Evolutionary conservation across 345 rosid species (phyloP).

Genomic region (Citrus mangshanensis): DNA sequence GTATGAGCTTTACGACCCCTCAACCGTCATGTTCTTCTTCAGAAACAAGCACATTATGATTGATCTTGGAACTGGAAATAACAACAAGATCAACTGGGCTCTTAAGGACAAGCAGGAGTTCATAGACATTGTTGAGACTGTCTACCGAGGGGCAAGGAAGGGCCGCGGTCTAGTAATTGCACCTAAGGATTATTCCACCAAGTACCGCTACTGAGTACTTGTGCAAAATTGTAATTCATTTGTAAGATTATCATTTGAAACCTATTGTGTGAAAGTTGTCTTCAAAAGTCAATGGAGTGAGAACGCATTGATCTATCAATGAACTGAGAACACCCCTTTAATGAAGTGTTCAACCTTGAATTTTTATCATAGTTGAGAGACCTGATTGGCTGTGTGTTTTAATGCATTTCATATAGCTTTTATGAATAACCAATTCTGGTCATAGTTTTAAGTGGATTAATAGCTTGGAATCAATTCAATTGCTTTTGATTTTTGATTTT

Average conservation of each 20-base stretch:
- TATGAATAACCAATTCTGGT: background rate
- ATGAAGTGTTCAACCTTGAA: background rate
- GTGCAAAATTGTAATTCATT: background rate
- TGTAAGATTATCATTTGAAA: background rate
- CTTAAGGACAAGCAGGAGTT: slow-evolving; percentile 98
- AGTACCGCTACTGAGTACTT: slow-evolving; percentile 70
- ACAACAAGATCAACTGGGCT: slow-evolving; percentile 98
- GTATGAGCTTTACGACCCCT: slow-evolving; percentile 93
- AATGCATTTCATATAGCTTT: background rate
- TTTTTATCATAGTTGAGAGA: background rate
- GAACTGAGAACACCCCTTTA: background rate
- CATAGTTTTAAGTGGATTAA: background rate
- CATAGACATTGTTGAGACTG: slow-evolving; percentile 82
- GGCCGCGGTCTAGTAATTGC: slow-evolving; percentile 98
- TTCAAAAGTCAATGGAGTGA: background rate
- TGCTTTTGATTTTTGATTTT: background rate
- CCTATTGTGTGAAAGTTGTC: background rate
- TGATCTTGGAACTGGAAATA: slow-evolving; percentile 96
- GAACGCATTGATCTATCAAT: background rate
- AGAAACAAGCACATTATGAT: slow-evolving; percentile 99
- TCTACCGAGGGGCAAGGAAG: slow-evolving; percentile 86
- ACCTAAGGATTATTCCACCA: slow-evolving; percentile 94
- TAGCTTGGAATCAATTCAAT: background rate
- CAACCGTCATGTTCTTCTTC: slow-evolving; percentile 94
- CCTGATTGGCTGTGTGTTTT: no score